Evolutionary conservation across 306 rosid species (phyloP), one percentile per base, ranked within the genome.

Genomic region (Ochetophila trinervis): DNA sequence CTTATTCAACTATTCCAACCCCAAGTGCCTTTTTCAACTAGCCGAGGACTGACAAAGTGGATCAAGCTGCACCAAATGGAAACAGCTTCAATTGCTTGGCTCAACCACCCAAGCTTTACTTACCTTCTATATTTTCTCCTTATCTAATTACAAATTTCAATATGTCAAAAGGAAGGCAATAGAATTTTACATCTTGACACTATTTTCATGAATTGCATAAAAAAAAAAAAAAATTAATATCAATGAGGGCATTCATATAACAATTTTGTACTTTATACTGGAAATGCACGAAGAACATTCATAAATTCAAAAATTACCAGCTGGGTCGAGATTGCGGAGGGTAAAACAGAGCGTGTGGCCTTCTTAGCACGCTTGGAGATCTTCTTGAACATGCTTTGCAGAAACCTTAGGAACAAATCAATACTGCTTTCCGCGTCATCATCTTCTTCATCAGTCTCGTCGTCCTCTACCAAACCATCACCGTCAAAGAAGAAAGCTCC

Each of bases 321-420:
- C 80, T 84, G 88, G 58, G 90, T 80, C 47, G 90, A 74, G 2
- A 87, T 76, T 0, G 76, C 79, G 22, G 82, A 6, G 5, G 95
- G 95, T 57, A 87, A 72, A 80, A 87, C 83, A 34, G 90, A 80
- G 59, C 87, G 88, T 19, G 86, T 78, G 18, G 88, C 95, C 64
- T 82, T 87, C 81, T 85, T 87, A 17, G 95, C 95, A 5, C 80
- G 77, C 80, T 74, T 87, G 22, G 95, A 76, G 44, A 85, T 69
- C 24, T 87, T 87, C 82, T 62, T 82, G 68, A 82, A 81, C 88
- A 78, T 84, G 76, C 95, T 87, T 55, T 74, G 95, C 24, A 85
- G 59, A 77, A 87, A 82, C 75, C 79, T 78, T 48, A 87, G 69
- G 56, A 87, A 74, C 86, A 87, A 76, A 77, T 87, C 90, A 1